Evolutionary conservation across 1,284 basidiomycete genomes (phyloP), one percentile per base, ranked within the genome.

Genomic region (Coniophora puteana): DNA sequence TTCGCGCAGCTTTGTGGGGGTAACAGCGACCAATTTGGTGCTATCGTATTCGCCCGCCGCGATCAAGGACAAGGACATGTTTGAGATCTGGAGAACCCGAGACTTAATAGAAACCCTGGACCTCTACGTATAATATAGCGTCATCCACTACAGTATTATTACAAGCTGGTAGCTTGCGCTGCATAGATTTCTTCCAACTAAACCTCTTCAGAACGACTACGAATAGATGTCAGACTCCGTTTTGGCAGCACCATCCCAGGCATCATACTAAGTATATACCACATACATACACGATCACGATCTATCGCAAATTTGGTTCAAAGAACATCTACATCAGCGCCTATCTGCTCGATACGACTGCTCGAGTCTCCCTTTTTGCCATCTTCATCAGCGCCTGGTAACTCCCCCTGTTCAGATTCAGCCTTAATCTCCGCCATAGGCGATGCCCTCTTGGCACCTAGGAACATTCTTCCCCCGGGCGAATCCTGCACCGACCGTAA

Each of bases 401-500:
- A 8, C 16, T 28, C 12, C 22, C 18, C 26, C 25, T 31, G 29
- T 14, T 14, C 10, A 11, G 27, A 3, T 11, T 11, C 6, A 3
- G 14, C 29, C 43, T 51, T 57, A 32, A 62, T 37, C 40, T 62
- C 56, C 22, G 49, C 54, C 2, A 65, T 54, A 3, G 62, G 49
- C 3, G 34, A 42, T 8, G 65, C 65, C 14, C 57, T 51, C 46
- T 54, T 57, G 13, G 53, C 54, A 14, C 62, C 54, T 24, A 74
- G 40, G 26, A 75, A 71, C 2, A 72, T 27, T 14, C 54, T 52
- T 4, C 72, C 71, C 14, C 68, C 64, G 0, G 72, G 73, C 4
- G 72, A 71, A 53, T 74, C 72, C 41, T 68, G 61, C 45, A 74
- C 31, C 16, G 73, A 55, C 13, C 72, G 61, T 28, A 67, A 44